These are phyloP conservation scores for Scytalidium lignicola DNA, from an alignment of 2,329 filamentous ascomycete genomes.

Conservation along the genomic window DNA sequence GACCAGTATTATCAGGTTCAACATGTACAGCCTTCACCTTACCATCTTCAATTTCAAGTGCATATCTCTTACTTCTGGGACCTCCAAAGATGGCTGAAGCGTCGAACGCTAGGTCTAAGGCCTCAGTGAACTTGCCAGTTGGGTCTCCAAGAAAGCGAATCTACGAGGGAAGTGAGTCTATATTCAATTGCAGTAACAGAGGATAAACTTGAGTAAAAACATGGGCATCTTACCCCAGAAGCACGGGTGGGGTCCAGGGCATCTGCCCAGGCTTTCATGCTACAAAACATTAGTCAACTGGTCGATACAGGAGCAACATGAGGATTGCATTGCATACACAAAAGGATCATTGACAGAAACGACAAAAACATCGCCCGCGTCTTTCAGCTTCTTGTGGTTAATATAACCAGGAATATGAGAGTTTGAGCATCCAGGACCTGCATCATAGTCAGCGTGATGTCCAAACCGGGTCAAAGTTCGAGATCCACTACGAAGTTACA, in stretches of 20 bases:
- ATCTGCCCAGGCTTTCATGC: slow-evolving; percentile 85
- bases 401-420: slow-evolving; percentile 84
- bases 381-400: slow-evolving; percentile 69
- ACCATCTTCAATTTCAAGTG: slow-evolving; percentile 75
- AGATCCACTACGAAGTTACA: too few relatives aligned
- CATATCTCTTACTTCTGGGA: slow-evolving; percentile 81
- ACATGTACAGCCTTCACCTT: slow-evolving; percentile 77
- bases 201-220: not conserved
- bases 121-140: slow-evolving; percentile 71
- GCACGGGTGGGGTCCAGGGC: slow-evolving; percentile 68
- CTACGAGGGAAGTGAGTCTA: too few relatives aligned
- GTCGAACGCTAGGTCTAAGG: slow-evolving; percentile 79
- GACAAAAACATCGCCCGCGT: slow-evolving; percentile 81
- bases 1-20: slow-evolving; percentile 84
- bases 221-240: slow-evolving; percentile 59
- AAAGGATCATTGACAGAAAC: slow-evolving; percentile 93
- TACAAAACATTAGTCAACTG: slow-evolving; percentile 28
- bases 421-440: slow-evolving; percentile 57
- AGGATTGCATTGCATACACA: slow-evolving; percentile 66
- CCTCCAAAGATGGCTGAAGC: slow-evolving; percentile 74
- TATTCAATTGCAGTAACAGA: not conserved
- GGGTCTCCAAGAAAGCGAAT: slow-evolving; percentile 88
- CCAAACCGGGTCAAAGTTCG: too few relatives aligned
- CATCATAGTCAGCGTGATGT: not conserved
- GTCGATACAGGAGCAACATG: not conserved